A percentile compares a stretch with the other conserved stretches of the same genome.
Conservation (phyloP, 2,329 filamentous ascomycete genomes). For the Fusarium sp. region DNA sequence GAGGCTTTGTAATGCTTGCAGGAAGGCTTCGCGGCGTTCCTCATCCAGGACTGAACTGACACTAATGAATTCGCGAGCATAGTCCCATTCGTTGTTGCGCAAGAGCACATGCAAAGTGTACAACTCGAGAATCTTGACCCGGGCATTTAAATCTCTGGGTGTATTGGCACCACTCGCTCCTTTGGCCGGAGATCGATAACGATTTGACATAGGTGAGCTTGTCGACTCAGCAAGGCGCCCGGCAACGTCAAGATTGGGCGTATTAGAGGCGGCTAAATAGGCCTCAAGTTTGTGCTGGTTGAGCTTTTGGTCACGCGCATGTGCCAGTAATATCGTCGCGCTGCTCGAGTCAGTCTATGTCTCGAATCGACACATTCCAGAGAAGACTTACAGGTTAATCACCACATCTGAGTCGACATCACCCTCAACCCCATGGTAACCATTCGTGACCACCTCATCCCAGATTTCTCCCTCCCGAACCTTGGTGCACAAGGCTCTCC, state of each 20-base stretch:
- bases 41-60: conserved; percentile 91
- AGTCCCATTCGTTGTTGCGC: conserved; percentile 95
- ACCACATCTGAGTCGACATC: conserved; percentile 96
- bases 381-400: conserved; percentile 77
- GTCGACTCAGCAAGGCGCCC: conserved; percentile 69
- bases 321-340: conserved; percentile 89
- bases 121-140: conserved; percentile 92
- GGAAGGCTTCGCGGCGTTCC: conserved; percentile 88
- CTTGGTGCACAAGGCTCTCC: conserved; percentile 84
- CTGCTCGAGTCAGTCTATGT: conserved; percentile 61
- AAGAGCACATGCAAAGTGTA: conserved; percentile 96
- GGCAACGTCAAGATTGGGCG: conserved; percentile 79
- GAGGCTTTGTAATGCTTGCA: conserved; percentile 85
- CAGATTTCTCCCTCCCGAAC: conserved; percentile 93
- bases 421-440: conserved; percentile 89
- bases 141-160: conserved; percentile 83
- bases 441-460: conserved; percentile 90
- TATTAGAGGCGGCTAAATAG: conserved; percentile 83
- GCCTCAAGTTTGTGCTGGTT: conserved; percentile 91
- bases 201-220: conserved; percentile 48
- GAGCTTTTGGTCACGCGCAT: conserved; percentile 83
- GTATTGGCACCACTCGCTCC: conserved; percentile 78
- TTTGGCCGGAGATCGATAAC: conserved; percentile 62
- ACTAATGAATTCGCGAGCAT: conserved; percentile 89
- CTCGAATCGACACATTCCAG: conserved; percentile 19